A percentile compares a stretch with the other conserved stretches of the same genome.
phyloP scores from a whole-genome alignment of 352 stramenopile genomes.

The Peronospora farinosa region DNA sequence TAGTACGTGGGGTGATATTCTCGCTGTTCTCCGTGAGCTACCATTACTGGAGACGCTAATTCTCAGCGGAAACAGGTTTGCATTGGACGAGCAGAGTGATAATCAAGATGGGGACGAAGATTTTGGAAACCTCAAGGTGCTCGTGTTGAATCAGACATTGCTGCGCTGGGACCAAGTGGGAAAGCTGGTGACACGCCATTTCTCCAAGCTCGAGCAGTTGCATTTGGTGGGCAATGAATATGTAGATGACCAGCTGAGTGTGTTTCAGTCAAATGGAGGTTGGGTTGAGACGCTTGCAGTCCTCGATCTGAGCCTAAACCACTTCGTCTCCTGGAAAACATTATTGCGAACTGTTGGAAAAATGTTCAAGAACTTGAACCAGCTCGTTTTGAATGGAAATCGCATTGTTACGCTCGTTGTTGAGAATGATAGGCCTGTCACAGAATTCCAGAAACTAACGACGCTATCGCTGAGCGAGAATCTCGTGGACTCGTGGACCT shows the following conservation, averaged over 20 bases:
- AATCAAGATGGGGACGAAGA: not conserved
- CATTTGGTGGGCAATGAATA: slow-evolving; percentile 56
- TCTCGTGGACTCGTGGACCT: slow-evolving; percentile 61
- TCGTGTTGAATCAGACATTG: slow-evolving; percentile 69
- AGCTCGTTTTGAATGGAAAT: slow-evolving; percentile 65
- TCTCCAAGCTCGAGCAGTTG: slow-evolving; percentile 50
- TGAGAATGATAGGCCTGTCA: not conserved
- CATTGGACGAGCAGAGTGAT: slow-evolving; percentile 15
- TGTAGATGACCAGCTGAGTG: slow-evolving; percentile 34
- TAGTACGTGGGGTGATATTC: slow-evolving; percentile 43
- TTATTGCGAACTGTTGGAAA: slow-evolving; percentile 36
- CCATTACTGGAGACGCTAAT: slow-evolving; percentile 65
- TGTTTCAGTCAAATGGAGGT: slow-evolving; percentile 3
- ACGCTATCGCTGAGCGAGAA: slow-evolving; percentile 63
- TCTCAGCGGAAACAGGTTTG: slow-evolving; percentile 60
- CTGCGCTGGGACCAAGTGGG: slow-evolving; percentile 32
- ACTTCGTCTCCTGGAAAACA: slow-evolving; percentile 39
- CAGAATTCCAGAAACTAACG: slow-evolving; percentile 41
- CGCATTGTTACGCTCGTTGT: slow-evolving; percentile 40
- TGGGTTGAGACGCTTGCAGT: slow-evolving; percentile 38
- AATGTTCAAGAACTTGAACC: slow-evolving; percentile 39
- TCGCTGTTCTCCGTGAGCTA: slow-evolving; percentile 43
- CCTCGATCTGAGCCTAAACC: slow-evolving; percentile 65
- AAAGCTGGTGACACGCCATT: slow-evolving; percentile 42
- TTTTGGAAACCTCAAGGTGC: slow-evolving; percentile 46